A percentile compares a stretch with the other conserved stretches of the same genome.
Evolutionary conservation across 768 basidiomycete species (phyloP).

Genomic region (Lactarius evosmus): DNA sequence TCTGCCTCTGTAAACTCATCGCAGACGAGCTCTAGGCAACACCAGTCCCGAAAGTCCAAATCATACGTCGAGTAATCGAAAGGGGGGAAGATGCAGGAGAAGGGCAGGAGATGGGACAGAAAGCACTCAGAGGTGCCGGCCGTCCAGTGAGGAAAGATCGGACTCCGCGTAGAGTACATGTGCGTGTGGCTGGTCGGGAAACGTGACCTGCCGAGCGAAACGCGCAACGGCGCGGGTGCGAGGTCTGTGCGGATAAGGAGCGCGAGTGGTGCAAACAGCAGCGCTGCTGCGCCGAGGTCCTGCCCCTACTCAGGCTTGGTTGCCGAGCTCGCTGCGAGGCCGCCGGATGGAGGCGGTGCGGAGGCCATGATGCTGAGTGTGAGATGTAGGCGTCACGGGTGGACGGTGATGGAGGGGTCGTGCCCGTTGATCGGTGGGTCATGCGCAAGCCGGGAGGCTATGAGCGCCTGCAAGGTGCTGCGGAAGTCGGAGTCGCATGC

Average conservation of each 20-base stretch:
- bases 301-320: too few species aligned
- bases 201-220: constrained; percentile 48
- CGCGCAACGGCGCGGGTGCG: constrained; percentile 35
- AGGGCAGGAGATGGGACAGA: background rate
- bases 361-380: constrained; percentile 75
- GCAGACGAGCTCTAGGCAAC: constrained; percentile 34
- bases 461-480: constrained; percentile 31
- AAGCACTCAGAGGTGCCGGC: constrained; percentile 36
- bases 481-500: constrained; percentile 32
- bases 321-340: too few species aligned
- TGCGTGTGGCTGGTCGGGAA: constrained; percentile 40
- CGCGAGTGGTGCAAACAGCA: constrained; percentile 28
- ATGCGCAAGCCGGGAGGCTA: constrained; percentile 32
- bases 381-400: constrained; percentile 56
- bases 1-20: constrained; percentile 34
- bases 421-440: constrained; percentile 47
- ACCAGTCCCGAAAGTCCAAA: background rate
- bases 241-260: constrained; percentile 44
- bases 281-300: constrained; percentile 31
- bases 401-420: constrained; percentile 56
- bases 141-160: constrained; percentile 35
- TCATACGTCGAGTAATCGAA: too few species aligned
- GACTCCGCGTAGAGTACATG: constrained; percentile 60
- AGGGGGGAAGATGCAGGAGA: too few species aligned
- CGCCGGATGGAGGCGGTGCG: constrained; percentile 23